phyloP scores from a whole-genome alignment of 2,329 filamentous ascomycete genomes.

The Cadophora gregata region DNA sequence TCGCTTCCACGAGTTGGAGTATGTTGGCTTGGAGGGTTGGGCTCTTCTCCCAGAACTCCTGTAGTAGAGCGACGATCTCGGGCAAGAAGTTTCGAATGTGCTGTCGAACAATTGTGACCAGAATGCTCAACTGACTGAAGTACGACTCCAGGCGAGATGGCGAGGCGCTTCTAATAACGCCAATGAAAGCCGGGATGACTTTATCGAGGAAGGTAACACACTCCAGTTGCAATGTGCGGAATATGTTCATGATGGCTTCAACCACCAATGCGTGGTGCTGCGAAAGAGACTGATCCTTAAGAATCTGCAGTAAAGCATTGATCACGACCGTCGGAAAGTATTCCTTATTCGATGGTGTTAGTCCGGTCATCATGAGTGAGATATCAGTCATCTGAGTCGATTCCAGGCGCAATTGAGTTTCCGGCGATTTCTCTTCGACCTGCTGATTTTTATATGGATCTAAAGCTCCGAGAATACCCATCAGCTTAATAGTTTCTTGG shows the following conservation, averaged over 20 bases:
- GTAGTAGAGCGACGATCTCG: constrained; percentile 83
- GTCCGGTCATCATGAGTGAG: constrained; percentile 94
- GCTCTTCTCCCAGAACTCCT: constrained; percentile 88
- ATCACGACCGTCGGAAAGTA: constrained; percentile 99
- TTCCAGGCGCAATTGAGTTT: constrained; percentile 72
- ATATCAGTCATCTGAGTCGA: constrained; percentile 83
- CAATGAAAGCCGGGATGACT: constrained; percentile 92
- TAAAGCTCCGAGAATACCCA: constrained; percentile 92
- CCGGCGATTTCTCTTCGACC: constrained; percentile 86
- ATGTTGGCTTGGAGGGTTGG: constrained; percentile 88
- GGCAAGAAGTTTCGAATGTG: constrained; percentile 92
- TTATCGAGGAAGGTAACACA: constrained; percentile 94
- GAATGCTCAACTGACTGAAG: constrained; percentile 92
- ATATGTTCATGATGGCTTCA: constrained; percentile 98
- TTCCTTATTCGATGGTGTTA: constrained; percentile 96
- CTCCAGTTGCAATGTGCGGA: constrained; percentile 93
- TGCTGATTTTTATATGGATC: constrained; percentile 97
- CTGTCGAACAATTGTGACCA: constrained; percentile 94
- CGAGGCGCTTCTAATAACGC: constrained; percentile 84
- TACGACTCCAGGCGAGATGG: constrained; percentile 86
- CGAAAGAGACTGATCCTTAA: constrained; percentile 87
- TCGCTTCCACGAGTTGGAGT: constrained; percentile 88
- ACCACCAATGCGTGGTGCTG: constrained; percentile 94
- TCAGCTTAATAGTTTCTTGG: constrained; percentile 93
- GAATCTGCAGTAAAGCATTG: constrained; percentile 88